These are phyloP conservation scores for Emmonsiellopsis sp. DNA, from an alignment of 2,329 filamentous ascomycete genomes.

Conservation along the genomic window DNA sequence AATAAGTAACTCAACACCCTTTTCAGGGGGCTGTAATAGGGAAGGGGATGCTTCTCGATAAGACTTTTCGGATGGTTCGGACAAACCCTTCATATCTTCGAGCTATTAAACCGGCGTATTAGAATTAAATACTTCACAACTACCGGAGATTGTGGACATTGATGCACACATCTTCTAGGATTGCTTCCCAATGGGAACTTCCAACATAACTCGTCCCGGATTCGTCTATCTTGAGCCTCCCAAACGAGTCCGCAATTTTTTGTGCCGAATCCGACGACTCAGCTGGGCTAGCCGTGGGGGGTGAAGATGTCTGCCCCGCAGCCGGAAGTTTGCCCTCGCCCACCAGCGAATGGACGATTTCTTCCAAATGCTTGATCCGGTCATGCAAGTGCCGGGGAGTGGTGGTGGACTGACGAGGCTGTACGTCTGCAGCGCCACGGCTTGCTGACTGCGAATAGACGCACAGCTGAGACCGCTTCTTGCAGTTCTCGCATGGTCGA, in stretches of 20 bases:
- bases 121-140: background rate
- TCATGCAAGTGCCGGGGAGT: constrained; percentile 3
- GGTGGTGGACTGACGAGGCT: background rate
- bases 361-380: constrained; percentile 15
- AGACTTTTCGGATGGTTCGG: background rate
- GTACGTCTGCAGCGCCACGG: background rate
- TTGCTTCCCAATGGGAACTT: constrained; percentile 22
- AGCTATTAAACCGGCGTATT: background rate
- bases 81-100: background rate
- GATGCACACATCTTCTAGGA: constrained; percentile 20
- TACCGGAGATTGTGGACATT: constrained; percentile 7
- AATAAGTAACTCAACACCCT: constrained; percentile 16
- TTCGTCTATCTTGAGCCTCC: constrained; percentile 14
- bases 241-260: constrained; percentile 3
- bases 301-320: background rate
- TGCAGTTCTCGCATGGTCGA: constrained; percentile 8
- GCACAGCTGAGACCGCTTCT: constrained; percentile 4
- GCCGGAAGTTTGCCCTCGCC: background rate
- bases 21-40: background rate
- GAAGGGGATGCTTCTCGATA: background rate
- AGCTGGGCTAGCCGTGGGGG: background rate
- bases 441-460: background rate
- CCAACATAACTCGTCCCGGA: constrained; percentile 21
- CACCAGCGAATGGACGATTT: constrained; percentile 16
- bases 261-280: background rate